Conservation (phyloP, 495 filamentous ascomycete genomes). For the Podospora comata region DNA sequence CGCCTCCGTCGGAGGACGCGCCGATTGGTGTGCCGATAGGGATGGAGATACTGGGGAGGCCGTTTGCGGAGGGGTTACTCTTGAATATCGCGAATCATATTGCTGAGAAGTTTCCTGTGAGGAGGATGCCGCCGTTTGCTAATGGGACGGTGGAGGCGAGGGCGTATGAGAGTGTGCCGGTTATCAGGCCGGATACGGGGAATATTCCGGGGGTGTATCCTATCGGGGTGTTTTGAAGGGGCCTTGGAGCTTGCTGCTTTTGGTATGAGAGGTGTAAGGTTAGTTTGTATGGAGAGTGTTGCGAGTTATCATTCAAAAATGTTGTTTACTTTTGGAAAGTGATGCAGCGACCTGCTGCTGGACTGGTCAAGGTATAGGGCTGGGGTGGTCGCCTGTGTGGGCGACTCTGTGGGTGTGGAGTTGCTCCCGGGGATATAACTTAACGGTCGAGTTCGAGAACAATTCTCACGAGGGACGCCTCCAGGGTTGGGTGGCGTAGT, state of each 20-base stretch:
- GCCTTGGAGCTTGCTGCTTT: too few relatives aligned
- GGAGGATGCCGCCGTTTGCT: constrained; percentile 45
- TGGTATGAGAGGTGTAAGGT: too few relatives aligned
- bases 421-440: not conserved
- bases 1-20: constrained; percentile 43
- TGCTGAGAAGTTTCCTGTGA: constrained; percentile 44
- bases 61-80: constrained; percentile 52
- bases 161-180: constrained; percentile 41
- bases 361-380: too few relatives aligned
- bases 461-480: not conserved
- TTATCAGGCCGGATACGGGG: constrained; percentile 36
- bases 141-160: constrained; percentile 34
- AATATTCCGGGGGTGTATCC: constrained; percentile 49
- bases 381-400: too few relatives aligned
- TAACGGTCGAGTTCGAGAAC: not conserved
- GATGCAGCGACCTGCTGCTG: too few relatives aligned
- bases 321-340: too few relatives aligned
- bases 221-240: constrained; percentile 27
- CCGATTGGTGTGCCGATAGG: constrained; percentile 58
- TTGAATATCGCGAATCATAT: constrained; percentile 46
- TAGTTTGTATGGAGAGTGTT: too few relatives aligned
- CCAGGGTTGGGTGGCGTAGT: not conserved
- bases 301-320: too few relatives aligned
- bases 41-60: constrained; percentile 59
- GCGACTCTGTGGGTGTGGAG: not conserved